Percentiles rank a stretch among this genome's conserved stretches.
Conservation (phyloP, 1,284 basidiomycete genomes). For the Fomitopsis schrenkii region DNA sequence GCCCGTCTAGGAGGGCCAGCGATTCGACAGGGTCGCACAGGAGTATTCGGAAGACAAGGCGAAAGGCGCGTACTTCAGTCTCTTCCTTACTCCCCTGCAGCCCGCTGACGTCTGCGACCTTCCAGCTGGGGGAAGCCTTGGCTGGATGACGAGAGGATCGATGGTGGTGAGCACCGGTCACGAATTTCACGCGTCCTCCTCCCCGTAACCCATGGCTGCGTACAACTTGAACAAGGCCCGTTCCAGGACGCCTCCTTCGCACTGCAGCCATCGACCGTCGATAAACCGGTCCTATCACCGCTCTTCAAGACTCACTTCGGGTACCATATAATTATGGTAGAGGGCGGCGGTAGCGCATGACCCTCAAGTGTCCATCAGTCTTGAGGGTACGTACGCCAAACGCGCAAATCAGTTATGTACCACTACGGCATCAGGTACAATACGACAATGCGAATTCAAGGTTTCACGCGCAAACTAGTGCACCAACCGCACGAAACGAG, state of each 20-base stretch:
- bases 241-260: slow-evolving; percentile 85
- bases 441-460: neutral
- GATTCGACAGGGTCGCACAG: slow-evolving; percentile 82
- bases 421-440: neutral
- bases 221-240: slow-evolving; percentile 39
- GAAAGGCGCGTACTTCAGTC: slow-evolving; percentile 47
- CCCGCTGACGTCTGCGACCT: neutral
- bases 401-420: neutral
- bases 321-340: slow-evolving; percentile 89
- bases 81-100: neutral
- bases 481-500: too few relatives aligned
- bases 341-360: slow-evolving; percentile 55
- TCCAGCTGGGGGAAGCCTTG: slow-evolving; percentile 75
- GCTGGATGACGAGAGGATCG: slow-evolving; percentile 80
- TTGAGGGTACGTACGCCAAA: slow-evolving; percentile 12
- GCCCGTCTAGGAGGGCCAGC: slow-evolving; percentile 55
- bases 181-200: neutral
- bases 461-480: neutral
- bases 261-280: slow-evolving; percentile 70
- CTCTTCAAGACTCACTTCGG: slow-evolving; percentile 79
- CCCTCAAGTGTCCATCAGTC: neutral
- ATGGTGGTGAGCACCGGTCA: slow-evolving; percentile 53
- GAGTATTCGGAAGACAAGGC: slow-evolving; percentile 89
- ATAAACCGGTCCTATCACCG: slow-evolving; percentile 66
- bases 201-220: neutral